These are phyloP conservation scores for Jatropha multifida DNA, from an alignment of 441 rosid genomes.

Conservation along the genomic window DNA sequence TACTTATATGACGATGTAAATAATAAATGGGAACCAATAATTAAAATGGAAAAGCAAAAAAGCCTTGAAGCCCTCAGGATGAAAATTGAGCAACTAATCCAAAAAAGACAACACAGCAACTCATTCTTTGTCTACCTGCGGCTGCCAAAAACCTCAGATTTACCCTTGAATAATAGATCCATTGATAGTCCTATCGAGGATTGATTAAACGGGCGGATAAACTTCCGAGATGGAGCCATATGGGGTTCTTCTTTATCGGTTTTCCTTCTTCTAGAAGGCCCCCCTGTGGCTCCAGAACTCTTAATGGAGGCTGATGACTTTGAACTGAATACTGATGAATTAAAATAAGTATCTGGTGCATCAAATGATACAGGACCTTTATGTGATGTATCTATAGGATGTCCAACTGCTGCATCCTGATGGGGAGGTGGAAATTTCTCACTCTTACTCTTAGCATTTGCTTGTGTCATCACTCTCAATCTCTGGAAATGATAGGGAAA, in stretches of 20 bases:
- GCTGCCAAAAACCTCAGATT: constrained; percentile 57
- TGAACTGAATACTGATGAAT: constrained; percentile 36
- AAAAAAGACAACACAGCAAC: not conserved
- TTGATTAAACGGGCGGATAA: constrained; percentile 44
- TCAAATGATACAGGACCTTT: constrained; percentile 50
- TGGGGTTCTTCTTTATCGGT: constrained; percentile 44
- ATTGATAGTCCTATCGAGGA: constrained; percentile 48
- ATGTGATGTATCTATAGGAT: constrained; percentile 42
- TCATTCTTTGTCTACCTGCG: constrained; percentile 32
- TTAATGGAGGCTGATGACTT: constrained; percentile 43
- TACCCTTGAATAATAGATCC: constrained; percentile 56
- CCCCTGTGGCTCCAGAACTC: constrained; percentile 35
- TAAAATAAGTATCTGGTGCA: constrained; percentile 39
- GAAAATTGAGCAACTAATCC: constrained; percentile 18
- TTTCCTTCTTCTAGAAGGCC: constrained; percentile 49
- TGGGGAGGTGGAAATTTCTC: constrained; percentile 99
- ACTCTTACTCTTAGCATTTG: constrained; percentile 77
- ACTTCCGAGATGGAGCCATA: constrained; percentile 47
- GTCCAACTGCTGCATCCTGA: constrained; percentile 84
- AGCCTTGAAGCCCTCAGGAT: constrained; percentile 13
- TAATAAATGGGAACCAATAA: constrained; percentile 24
- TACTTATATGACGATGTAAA: constrained; percentile 20
- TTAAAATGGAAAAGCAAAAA: constrained; percentile 11
- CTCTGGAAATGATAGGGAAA: constrained; percentile 43
- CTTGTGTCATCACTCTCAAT: constrained; percentile 60